Percentiles rank a stretch among this genome's conserved stretches.
Evolutionary conservation across 371 early-diverging fungal genomes (phyloP).

Genomic region (Conidiobolus incongruus): DNA sequence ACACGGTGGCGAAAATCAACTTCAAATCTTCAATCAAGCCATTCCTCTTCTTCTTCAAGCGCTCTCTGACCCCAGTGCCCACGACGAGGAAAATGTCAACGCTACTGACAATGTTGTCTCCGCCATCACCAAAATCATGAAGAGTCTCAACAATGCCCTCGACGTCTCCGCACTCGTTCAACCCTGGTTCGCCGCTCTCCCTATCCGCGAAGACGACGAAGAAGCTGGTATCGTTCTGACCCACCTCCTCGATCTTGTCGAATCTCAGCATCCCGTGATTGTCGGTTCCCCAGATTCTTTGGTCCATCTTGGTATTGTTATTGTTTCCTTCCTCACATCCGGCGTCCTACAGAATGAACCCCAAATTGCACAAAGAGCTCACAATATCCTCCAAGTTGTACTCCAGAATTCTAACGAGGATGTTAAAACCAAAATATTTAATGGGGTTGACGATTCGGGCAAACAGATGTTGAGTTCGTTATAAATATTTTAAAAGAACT

Average conservation of each 20-base stretch:
- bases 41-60: conserved; percentile 35
- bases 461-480: neutral
- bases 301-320: conserved; percentile 34
- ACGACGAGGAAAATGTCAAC: conserved; percentile 38
- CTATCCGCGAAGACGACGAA: too few species aligned
- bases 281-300: conserved; percentile 34
- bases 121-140: conserved; percentile 71
- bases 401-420: neutral
- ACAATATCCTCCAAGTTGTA: neutral
- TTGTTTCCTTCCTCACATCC: conserved; percentile 39
- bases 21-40: conserved; percentile 28
- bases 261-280: conserved; percentile 30
- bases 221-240: too few species aligned
- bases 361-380: neutral
- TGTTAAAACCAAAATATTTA: neutral
- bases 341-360: conserved; percentile 31
- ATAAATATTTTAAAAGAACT: neutral
- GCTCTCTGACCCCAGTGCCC: conserved; percentile 35
- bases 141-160: too few species aligned
- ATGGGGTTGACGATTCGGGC: neutral
- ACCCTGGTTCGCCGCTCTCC: too few species aligned
- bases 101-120: conserved; percentile 83
- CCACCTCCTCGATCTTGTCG: conserved; percentile 47
- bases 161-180: too few species aligned
- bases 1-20: conserved; percentile 58